Base-by-base conservation (phyloP, 495 filamentous ascomycete species). In the Penicillium simplicissimum region DNA sequence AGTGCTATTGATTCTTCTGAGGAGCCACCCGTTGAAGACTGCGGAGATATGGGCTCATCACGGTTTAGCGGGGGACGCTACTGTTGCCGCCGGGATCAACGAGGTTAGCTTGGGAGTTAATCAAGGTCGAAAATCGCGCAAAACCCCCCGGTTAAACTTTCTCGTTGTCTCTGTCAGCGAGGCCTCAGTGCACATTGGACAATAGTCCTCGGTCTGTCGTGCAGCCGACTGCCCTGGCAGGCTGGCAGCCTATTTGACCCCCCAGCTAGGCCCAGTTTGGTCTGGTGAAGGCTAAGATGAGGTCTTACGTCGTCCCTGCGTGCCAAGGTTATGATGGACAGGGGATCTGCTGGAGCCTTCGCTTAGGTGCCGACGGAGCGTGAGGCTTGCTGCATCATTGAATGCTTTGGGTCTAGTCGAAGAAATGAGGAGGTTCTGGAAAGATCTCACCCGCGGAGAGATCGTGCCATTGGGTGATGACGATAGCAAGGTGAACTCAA, bases 91-190 rank as follows among this genome's bases (percentile, higher is more conserved):
- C 21, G 17, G 52, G 11, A 56, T 55, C 31, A n/a, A 49, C 45
- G 21, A 11, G 23, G 25, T 49, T 49, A 31, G 45, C 45, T 49
- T 45, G 13, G 21, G 42, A 45, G 10, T 49, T 14, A 57, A 61
- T 56, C 23, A n/a, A 52, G 40, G 51, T 57, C 31, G 49, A 65
- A 69, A 69, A 69, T 69, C 58, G 60, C 66, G 60, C 66, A 66
- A 47, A 23, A 34, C 57, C 57, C 57, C 57, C 49, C 34, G 45
- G 38, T 15, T 31, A 49, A 31, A 49, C 45, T 49, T 31, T 57
- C 40, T 9, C 28, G 10, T 9, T 23, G 42, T 23, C 2, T 13
- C 42, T 23, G 42, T 45, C 42, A 45, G 42, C 19, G 9, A 11
- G 8, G 6, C 14, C 14, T 14, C 37, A 15, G 4, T 40, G 14